A percentile compares a stretch with the other conserved stretches of the same genome.
Evolutionary conservation across 2,329 filamentous ascomycete species (phyloP).

Genomic region (Westerdykella sp.): DNA sequence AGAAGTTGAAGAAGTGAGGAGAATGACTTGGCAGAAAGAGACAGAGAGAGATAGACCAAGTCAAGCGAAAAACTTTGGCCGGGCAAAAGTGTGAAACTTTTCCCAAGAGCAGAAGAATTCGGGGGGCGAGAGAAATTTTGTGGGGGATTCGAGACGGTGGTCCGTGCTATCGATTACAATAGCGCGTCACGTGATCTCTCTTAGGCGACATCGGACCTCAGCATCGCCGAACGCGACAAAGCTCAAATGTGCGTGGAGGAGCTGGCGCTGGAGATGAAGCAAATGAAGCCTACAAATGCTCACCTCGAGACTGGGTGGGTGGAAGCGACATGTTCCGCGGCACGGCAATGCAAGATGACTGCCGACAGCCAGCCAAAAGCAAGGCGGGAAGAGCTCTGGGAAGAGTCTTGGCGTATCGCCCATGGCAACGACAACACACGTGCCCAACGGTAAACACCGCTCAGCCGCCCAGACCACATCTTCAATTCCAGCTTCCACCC

Average conservation of each 20-base stretch:
- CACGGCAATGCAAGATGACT: too few species aligned
- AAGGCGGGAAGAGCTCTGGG: slow-evolving; percentile 1
- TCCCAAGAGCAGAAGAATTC: slow-evolving; percentile 42
- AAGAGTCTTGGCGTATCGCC: slow-evolving; percentile 9
- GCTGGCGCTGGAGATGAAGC: too few species aligned
- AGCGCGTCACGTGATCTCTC: not conserved
- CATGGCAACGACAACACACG: slow-evolving; percentile 15
- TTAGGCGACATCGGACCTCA: too few species aligned
- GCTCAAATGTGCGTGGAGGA: too few species aligned
- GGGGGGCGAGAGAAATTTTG: slow-evolving; percentile 17
- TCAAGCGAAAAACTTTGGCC: slow-evolving; percentile 40
- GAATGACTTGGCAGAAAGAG: slow-evolving; percentile 17
- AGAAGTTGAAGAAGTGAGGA: slow-evolving; percentile 10
- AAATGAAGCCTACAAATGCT: too few species aligned
- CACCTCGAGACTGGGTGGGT: too few species aligned
- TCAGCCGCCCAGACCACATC: slow-evolving; percentile 12
- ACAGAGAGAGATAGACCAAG: slow-evolving; percentile 31
- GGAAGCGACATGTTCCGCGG: too few species aligned
- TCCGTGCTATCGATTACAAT: slow-evolving; percentile 1
- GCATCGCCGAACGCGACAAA: too few species aligned
- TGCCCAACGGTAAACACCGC: slow-evolving; percentile 20
- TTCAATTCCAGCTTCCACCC: slow-evolving; percentile 21
- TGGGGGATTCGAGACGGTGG: slow-evolving; percentile 10
- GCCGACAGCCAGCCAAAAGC: not conserved
- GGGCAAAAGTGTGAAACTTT: slow-evolving; percentile 51